A percentile compares a stretch with the other conserved stretches of the same genome.
phyloP scores from a whole-genome alignment of 2,329 filamentous ascomycete species.

The Beauveria scarabaeidicola region DNA sequence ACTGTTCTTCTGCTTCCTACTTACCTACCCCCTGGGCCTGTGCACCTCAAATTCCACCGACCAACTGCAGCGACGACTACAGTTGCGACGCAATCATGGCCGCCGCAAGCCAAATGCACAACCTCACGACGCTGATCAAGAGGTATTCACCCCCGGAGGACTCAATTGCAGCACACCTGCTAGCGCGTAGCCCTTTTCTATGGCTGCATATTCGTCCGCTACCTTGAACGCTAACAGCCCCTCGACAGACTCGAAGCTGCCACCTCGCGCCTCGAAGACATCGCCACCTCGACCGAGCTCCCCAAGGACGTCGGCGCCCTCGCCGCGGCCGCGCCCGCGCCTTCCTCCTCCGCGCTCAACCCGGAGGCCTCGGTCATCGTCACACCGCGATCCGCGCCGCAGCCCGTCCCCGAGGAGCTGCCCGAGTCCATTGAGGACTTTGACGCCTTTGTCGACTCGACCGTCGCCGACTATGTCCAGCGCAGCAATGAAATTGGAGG shows the following conservation, averaged over 20 bases:
- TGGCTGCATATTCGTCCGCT: background rate
- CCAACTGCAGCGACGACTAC: background rate
- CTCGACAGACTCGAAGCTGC: slow-evolving; percentile 82
- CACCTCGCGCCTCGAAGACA: slow-evolving; percentile 91
- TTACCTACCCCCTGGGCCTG: background rate
- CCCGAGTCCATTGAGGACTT: slow-evolving; percentile 82
- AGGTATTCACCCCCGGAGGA: slow-evolving; percentile 48
- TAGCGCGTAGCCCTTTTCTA: slow-evolving; percentile 12
- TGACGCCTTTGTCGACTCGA: slow-evolving; percentile 64
- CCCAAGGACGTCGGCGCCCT: slow-evolving; percentile 42
- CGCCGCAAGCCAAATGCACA: slow-evolving; percentile 81
- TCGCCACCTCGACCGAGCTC: slow-evolving; percentile 67
- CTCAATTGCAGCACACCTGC: too few species aligned
- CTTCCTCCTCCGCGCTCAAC: slow-evolving; percentile 12
- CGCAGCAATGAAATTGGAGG: slow-evolving; percentile 71
- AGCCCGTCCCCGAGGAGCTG: slow-evolving; percentile 44
- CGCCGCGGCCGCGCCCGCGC: slow-evolving; percentile 29
- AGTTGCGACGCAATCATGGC: slow-evolving; percentile 45
- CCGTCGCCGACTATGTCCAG: slow-evolving; percentile 70
- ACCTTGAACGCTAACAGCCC: slow-evolving; percentile 33
- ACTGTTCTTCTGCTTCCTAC: background rate
- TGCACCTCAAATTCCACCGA: background rate
- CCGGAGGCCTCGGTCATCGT: slow-evolving; percentile 7
- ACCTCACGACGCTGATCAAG: slow-evolving; percentile 95
- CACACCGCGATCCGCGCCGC: slow-evolving; percentile 23